These are phyloP conservation scores for Macrophomina tecta DNA, from an alignment of 2,329 filamentous ascomycete species.

Conservation along the genomic window DNA sequence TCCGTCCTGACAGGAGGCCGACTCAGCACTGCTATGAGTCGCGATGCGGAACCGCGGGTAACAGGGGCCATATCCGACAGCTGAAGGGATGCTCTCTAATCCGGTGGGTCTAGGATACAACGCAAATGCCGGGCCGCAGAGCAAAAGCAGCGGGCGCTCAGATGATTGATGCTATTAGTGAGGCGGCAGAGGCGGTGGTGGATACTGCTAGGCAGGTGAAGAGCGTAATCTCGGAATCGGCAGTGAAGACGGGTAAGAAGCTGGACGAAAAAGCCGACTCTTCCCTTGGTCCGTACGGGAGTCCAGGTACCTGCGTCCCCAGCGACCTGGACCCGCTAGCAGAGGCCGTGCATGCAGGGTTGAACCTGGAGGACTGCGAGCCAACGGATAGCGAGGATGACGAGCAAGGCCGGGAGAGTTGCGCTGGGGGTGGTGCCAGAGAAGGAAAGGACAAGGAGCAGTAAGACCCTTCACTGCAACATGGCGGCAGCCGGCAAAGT, in stretches of 20 bases:
- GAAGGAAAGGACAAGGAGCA: background rate
- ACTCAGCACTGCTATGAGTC: constrained; percentile 9
- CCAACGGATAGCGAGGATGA: constrained; percentile 6
- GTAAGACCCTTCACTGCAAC: constrained; percentile 7
- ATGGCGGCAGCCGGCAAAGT: constrained; percentile 2
- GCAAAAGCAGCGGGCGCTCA: constrained; percentile 8
- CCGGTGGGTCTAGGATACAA: constrained; percentile 26
- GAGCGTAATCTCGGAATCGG: constrained; percentile 23
- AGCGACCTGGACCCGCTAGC: constrained; percentile 44
- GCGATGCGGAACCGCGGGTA: constrained; percentile 9
- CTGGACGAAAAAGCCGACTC: constrained; percentile 22
- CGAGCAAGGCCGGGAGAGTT: constrained; percentile 14
- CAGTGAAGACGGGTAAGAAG: constrained; percentile 26
- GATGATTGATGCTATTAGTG: constrained; percentile 15
- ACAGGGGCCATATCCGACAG: constrained; percentile 20
- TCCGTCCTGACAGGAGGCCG: constrained; percentile 15
- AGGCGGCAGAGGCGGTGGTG: constrained; percentile 22
- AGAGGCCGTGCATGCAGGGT: constrained; percentile 36
- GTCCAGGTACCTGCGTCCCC: constrained; percentile 39
- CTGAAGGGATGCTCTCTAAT: constrained; percentile 6
- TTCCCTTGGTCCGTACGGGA: constrained; percentile 40
- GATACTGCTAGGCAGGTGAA: constrained; percentile 20
- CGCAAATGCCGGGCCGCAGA: constrained; percentile 12
- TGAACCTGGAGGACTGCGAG: constrained; percentile 3
- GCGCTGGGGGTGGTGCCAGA: constrained; percentile 9